phyloP scores from a whole-genome alignment of 2,329 filamentous ascomycete species.

The Rhinocladiella mackenziei region DNA sequence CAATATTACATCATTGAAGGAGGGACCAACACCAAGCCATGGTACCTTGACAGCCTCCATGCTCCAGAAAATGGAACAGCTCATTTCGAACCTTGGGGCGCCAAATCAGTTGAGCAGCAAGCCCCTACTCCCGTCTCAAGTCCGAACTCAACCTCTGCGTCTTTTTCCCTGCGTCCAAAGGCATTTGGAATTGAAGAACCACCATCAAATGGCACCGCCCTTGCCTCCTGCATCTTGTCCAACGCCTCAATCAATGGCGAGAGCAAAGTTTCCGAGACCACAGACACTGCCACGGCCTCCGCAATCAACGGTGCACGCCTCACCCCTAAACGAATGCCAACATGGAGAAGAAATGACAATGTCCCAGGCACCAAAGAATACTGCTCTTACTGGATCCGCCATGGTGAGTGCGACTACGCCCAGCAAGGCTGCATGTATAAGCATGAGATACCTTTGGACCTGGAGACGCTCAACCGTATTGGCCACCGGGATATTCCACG shows the following conservation, averaged over 20 bases:
- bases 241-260: constrained; percentile 1
- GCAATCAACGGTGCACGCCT: background rate
- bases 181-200: background rate
- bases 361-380: constrained; percentile 62
- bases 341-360: background rate
- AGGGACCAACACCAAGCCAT: constrained; percentile 36
- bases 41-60: constrained; percentile 5
- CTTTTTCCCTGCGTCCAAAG: background rate
- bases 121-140: too few species aligned
- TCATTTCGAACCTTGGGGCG: background rate
- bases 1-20: constrained; percentile 36
- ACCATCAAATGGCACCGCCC: background rate
- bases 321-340: background rate
- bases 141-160: too few species aligned
- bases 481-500: constrained; percentile 59
- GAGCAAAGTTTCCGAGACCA: constrained; percentile 1
- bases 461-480: constrained; percentile 60
- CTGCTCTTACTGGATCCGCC: constrained; percentile 86
- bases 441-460: constrained; percentile 79
- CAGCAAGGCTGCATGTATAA: constrained; percentile 86
- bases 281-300: background rate
- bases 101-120: too few species aligned
- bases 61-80: background rate
- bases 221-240: background rate
- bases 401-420: constrained; percentile 76